Percentiles rank a stretch among this genome's conserved stretches.
phyloP scores from a whole-genome alignment of 2,329 filamentous ascomycete genomes.

The Ilyonectria mors-panacis region DNA sequence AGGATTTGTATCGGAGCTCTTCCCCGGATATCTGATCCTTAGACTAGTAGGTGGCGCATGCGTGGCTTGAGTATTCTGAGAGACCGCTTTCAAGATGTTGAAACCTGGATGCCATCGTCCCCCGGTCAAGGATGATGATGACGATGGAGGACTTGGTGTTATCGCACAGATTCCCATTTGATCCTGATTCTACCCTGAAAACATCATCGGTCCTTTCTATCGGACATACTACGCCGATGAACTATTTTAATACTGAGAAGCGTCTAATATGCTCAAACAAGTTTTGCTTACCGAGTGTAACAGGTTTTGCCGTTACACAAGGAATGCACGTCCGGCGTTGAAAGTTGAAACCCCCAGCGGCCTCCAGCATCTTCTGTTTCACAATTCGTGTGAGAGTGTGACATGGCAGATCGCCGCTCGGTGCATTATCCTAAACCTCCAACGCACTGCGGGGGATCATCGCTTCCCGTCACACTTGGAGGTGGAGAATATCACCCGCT shows the following conservation, averaged over 20 bases:
- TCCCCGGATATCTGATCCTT: not conserved
- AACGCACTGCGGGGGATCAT: conserved; percentile 2
- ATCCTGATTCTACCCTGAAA: not conserved
- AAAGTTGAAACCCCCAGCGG: not conserved
- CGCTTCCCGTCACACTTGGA: not conserved
- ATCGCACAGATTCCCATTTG: not conserved
- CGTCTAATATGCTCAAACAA: not conserved
- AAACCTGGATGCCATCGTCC: not conserved
- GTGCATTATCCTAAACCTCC: not conserved
- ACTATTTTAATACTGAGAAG: not conserved
- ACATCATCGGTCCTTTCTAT: not conserved
- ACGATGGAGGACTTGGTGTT: not conserved
- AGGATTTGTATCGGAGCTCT: not conserved
- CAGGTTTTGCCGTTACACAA: not conserved
- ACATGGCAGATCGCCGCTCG: not conserved
- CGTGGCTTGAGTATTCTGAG: not conserved
- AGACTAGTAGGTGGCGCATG: not conserved
- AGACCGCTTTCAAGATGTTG: not conserved
- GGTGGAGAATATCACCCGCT: not conserved
- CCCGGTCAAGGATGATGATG: not conserved
- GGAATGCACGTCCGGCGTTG: not conserved
- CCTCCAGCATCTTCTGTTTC: not conserved
- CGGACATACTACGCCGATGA: not conserved
- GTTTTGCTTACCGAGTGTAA: not conserved
- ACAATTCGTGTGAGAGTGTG: not conserved